Percentiles rank a stretch among this genome's conserved stretches.
Evolutionary conservation across 495 filamentous ascomycete genomes (phyloP).

Genomic region (Trichocladium uniseriatum): DNA sequence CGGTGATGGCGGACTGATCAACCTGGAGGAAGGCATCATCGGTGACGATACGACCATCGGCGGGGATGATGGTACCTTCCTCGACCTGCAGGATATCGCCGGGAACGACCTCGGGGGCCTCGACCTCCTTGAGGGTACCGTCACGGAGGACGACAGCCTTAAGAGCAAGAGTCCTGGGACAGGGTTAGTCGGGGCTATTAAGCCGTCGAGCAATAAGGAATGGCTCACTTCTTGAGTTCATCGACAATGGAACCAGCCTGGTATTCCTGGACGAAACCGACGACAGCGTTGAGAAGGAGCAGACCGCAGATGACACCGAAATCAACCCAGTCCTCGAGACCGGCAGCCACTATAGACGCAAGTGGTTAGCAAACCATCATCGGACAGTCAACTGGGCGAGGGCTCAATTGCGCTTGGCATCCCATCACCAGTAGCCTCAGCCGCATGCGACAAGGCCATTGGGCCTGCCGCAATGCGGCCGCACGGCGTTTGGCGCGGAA

Average conservation of each 20-base stretch:
- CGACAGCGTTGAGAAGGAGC: slow-evolving; percentile 68
- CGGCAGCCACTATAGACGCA: slow-evolving; percentile 44
- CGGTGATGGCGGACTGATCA: slow-evolving; percentile 86
- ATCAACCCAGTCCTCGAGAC: slow-evolving; percentile 74
- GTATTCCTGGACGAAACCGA: slow-evolving; percentile 84
- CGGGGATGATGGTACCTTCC: slow-evolving; percentile 85
- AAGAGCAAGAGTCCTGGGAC: slow-evolving; percentile 57
- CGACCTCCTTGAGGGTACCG: slow-evolving; percentile 59
- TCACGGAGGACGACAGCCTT: slow-evolving; percentile 79
- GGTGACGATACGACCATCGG: slow-evolving; percentile 76
- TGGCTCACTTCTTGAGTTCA: slow-evolving; percentile 64
- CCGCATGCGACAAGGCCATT: background rate
- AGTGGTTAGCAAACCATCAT: slow-evolving; percentile 1
- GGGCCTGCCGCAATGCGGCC: background rate
- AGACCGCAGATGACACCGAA: slow-evolving; percentile 71
- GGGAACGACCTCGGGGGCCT: slow-evolving; percentile 71
- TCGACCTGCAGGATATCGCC: slow-evolving; percentile 85
- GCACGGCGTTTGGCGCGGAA: background rate
- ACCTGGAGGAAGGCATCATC: slow-evolving; percentile 75
- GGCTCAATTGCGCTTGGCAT: slow-evolving; percentile 1
- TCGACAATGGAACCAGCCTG: slow-evolving; percentile 87
- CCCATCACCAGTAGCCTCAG: background rate
- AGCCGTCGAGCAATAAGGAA: background rate
- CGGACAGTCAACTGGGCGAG: no score
- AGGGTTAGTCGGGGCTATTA: slow-evolving; percentile 5